These are phyloP conservation scores for Phlebiopsis gigantea DNA, from an alignment of 768 basidiomycete species.

Conservation along the genomic window DNA sequence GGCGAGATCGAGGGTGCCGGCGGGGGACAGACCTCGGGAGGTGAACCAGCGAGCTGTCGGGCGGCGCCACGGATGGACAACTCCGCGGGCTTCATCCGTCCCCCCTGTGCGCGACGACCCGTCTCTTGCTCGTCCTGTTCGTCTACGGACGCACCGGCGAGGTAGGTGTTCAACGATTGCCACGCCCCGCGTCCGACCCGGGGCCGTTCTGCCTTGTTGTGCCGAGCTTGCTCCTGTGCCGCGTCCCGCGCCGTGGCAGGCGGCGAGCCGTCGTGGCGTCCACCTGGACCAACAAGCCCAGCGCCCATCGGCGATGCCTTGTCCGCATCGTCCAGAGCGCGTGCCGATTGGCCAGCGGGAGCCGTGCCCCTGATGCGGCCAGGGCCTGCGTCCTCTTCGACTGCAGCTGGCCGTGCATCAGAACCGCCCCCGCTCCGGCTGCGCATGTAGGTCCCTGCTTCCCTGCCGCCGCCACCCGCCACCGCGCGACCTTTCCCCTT, in stretches of 20 bases:
- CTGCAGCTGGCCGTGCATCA: background rate
- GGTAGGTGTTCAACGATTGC: constrained; percentile 8
- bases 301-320: background rate
- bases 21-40: background rate
- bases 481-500: constrained; percentile 12
- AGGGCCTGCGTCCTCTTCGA: background rate
- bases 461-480: background rate
- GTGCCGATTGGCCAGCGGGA: constrained; percentile 1
- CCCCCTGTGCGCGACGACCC: background rate
- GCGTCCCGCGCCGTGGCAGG: background rate
- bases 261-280: background rate
- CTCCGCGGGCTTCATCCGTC: background rate
- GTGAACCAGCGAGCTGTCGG: background rate
- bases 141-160: background rate
- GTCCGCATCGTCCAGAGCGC: background rate
- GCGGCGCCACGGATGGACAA: constrained; percentile 8
- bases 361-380: background rate
- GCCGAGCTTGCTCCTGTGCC: background rate
- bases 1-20: background rate
- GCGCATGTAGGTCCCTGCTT: constrained; percentile 5
- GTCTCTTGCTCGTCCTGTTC: background rate
- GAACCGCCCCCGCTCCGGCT: background rate
- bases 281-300: constrained; percentile 4
- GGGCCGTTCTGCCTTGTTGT: background rate
- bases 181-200: constrained; percentile 1